Evolutionary conservation across 2,329 filamentous ascomycete species (phyloP), one percentile per base, ranked within the genome.

Genomic region (Xylaria hypoxylon): DNA sequence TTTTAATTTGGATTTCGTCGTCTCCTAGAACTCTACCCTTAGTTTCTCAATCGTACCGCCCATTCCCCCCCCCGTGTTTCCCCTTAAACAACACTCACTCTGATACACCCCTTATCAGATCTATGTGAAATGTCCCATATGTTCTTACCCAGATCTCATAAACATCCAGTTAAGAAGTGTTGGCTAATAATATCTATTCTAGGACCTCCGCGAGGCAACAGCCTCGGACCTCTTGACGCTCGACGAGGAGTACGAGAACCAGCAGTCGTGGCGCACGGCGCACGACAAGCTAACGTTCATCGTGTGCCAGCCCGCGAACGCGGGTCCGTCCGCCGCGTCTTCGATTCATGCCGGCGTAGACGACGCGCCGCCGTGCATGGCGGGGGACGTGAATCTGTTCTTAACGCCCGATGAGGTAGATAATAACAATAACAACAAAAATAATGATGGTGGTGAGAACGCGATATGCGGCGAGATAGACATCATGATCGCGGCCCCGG

Each of bases 261-360:
- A 97, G 79, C 81, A 82, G n/a, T 93, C 89, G 70, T 98, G 95
- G 95, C 89, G 94, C 42, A 82, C 81, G 22, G 92, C 96, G 47
- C 79, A 82, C 28, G 94, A 98, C 80, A 98, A 98, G 80, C 79
- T 98, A 68, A 98, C 95, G 0, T 98, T 97, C 73, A 97, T 98
- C 77, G 80, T 92, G 60, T 97, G 93, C 22, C 45, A 31, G 52
- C 55, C 62, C 22, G 35, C 35, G 11, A 13, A 35, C 10, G 11
- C 33, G 10, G 10, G 10, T 13, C 11, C 33, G 11, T 5, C 2
- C 7, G 35, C 35, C 10, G 4, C 35, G 35, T 15, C 13, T 15
- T 4, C 35, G 1, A 73, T 82, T 55, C 38, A 70, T 17, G 81
- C 83, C 0, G 80, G 81, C 11, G 77, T 78, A 0, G 80, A 82